Conservation (phyloP, 1,139 yeast species). For the Protomyces inundatus region DNA sequence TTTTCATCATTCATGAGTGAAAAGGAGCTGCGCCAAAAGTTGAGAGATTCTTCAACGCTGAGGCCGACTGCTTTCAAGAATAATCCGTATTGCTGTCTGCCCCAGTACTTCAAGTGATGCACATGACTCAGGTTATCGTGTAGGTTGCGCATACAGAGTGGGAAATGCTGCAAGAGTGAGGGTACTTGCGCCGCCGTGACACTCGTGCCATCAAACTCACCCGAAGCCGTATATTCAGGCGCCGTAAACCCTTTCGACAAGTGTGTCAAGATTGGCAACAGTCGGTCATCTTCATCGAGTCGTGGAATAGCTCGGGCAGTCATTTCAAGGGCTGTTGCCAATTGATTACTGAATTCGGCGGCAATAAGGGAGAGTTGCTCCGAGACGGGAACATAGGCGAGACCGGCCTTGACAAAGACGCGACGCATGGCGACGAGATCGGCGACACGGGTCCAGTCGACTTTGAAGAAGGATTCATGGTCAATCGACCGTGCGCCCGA, state of each 20-base stretch:
- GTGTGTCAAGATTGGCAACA: conserved; percentile 75
- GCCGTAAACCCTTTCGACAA: conserved; percentile 61
- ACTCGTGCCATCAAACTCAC: conserved; percentile 39
- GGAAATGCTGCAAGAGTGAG: conserved; percentile 60
- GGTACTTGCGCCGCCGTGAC: conserved; percentile 63
- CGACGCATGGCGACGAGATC: conserved; percentile 66
- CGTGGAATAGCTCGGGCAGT: conserved; percentile 79
- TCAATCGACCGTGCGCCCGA: conserved; percentile 39
- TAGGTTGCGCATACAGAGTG: conserved; percentile 72
- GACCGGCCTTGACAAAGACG: conserved; percentile 62
- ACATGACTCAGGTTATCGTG: conserved; percentile 55
- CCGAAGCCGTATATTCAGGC: conserved; percentile 36
- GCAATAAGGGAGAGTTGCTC: conserved; percentile 64
- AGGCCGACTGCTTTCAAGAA: conserved; percentile 87
- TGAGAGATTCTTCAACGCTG: conserved; percentile 77
- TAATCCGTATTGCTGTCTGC: conserved; percentile 77
- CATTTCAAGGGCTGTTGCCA: conserved; percentile 52
- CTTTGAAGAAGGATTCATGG: conserved; percentile 63
- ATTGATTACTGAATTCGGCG: conserved; percentile 58
- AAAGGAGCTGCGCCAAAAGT: conserved; percentile 76
- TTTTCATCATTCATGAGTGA: conserved; percentile 63
- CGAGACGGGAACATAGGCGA: conserved; percentile 78
- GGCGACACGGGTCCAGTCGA: conserved; percentile 81
- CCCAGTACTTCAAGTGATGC: conserved; percentile 73
- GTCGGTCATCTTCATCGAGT: conserved; percentile 84